These are phyloP conservation scores for Cytospora leucostoma DNA, from an alignment of 2,329 filamentous ascomycete genomes.

Conservation along the genomic window DNA sequence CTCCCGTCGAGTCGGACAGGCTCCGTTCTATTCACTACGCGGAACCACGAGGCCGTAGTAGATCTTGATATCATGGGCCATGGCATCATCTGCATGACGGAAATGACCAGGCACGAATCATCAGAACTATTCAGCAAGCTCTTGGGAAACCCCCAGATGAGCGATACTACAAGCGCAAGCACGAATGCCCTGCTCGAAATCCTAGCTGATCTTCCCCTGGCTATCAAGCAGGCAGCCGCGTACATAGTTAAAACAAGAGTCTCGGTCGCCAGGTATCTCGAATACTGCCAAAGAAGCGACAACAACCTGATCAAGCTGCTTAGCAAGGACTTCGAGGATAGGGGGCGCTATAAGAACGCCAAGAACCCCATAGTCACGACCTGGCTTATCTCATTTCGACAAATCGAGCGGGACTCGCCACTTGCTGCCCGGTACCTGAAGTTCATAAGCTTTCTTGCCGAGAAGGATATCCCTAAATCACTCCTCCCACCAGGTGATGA, in stretches of 20 bases:
- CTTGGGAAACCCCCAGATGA: slow-evolving; percentile 29
- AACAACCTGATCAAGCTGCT: slow-evolving; percentile 31
- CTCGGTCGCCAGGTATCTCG: slow-evolving; percentile 34
- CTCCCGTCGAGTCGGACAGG: slow-evolving; percentile 37
- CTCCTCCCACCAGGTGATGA: slow-evolving; percentile 30
- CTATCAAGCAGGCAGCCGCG: slow-evolving; percentile 40
- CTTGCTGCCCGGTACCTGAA: slow-evolving; percentile 35
- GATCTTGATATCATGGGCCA: slow-evolving; percentile 23
- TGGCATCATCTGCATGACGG: slow-evolving; percentile 31
- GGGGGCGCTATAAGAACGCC: slow-evolving; percentile 31
- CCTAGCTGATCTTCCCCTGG: slow-evolving; percentile 38
- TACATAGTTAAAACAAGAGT: slow-evolving; percentile 38
- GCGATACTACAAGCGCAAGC: slow-evolving; percentile 28
- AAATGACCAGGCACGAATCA: slow-evolving; percentile 32
- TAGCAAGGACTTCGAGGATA: slow-evolving; percentile 37
- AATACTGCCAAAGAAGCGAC: slow-evolving; percentile 31
- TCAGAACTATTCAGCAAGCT: slow-evolving; percentile 30
- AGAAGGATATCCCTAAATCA: slow-evolving; percentile 35
- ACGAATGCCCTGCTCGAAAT: slow-evolving; percentile 34
- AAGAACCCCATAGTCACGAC: slow-evolving; percentile 37
- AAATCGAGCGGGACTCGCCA: slow-evolving; percentile 33
- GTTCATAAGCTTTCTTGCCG: slow-evolving; percentile 36
- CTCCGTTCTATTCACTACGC: slow-evolving; percentile 37
- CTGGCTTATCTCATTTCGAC: slow-evolving; percentile 39
- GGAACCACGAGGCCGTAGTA: slow-evolving; percentile 27